Conservation (phyloP, 2,329 filamentous ascomycete species). For the Cladosporium austrohemisphaericum region DNA sequence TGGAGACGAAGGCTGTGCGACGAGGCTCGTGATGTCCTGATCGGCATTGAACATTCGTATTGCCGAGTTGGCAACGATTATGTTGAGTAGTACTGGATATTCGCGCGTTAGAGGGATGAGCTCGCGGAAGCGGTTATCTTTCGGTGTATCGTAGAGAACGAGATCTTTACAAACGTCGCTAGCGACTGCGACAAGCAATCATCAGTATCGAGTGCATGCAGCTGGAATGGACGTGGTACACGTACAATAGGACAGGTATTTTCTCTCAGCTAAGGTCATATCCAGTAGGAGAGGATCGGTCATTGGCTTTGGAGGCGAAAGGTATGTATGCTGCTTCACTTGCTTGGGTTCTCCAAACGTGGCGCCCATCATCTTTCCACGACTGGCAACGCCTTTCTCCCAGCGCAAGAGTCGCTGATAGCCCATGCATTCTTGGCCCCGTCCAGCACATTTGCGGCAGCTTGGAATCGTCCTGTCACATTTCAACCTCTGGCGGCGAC, state of each 20-base stretch:
- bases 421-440: constrained; percentile 57
- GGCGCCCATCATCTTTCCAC: constrained; percentile 54
- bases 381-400: constrained; percentile 52
- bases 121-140: constrained; percentile 48
- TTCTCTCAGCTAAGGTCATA: not conserved
- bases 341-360: constrained; percentile 40
- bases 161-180: constrained; percentile 55
- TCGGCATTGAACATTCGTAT: constrained; percentile 43
- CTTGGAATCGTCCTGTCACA: constrained; percentile 59
- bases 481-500: constrained; percentile 57
- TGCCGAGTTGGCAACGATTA: constrained; percentile 48
- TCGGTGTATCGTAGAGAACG: constrained; percentile 44
- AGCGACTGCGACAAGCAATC: too few relatives aligned
- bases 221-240: constrained; percentile 23
- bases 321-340: not conserved
- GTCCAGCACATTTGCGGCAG: constrained; percentile 57
- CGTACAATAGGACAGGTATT: constrained; percentile 13
- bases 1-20: not conserved
- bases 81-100: constrained; percentile 44
- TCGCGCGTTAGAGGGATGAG: constrained; percentile 44
- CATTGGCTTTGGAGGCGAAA: not conserved
- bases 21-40: constrained; percentile 25
- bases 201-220: too few relatives aligned
- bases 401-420: constrained; percentile 60
- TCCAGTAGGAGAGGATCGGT: constrained; percentile 9